Evolutionary conservation across 768 basidiomycete species (phyloP).

Genomic region (Cantharellus cinnabarinus): DNA sequence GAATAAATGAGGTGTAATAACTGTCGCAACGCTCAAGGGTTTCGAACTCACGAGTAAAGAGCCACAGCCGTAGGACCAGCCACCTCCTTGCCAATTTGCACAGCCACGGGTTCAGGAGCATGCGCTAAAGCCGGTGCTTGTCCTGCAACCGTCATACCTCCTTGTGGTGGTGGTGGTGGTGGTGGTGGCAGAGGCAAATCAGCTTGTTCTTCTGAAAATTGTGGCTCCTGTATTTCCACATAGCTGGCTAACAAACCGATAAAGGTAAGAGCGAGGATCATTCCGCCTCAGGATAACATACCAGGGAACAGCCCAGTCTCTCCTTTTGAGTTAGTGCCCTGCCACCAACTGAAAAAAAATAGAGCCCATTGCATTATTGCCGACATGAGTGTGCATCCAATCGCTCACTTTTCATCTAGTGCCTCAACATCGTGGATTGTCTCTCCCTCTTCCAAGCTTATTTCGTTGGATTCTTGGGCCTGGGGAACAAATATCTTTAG

Average conservation of each 20-base stretch:
- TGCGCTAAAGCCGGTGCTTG: background rate
- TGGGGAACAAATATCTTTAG: background rate
- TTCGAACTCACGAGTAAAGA: constrained; percentile 43
- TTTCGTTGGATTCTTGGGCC: constrained; percentile 76
- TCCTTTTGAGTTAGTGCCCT: constrained; percentile 47
- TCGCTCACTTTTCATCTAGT: constrained; percentile 40
- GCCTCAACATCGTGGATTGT: constrained; percentile 65
- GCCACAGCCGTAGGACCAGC: constrained; percentile 31
- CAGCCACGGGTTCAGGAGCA: constrained; percentile 25
- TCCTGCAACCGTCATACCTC: background rate
- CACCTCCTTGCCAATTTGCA: constrained; percentile 33
- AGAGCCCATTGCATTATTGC: background rate
- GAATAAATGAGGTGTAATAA: constrained; percentile 5
- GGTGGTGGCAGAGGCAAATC: constrained; percentile 26
- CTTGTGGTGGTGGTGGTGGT: constrained; percentile 19
- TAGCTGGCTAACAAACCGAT: constrained; percentile 46
- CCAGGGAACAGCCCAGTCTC: constrained; percentile 75
- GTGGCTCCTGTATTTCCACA: constrained; percentile 29
- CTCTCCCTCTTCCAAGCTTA: constrained; percentile 62
- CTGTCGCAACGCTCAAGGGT: background rate
- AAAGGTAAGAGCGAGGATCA: background rate
- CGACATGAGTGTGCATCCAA: background rate
- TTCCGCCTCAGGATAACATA: constrained; percentile 15
- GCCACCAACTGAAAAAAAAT: constrained; percentile 53
- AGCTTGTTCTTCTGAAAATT: background rate